phyloP scores from a whole-genome alignment of 179 eudicot genomes.

The Camellia oleifera region DNA sequence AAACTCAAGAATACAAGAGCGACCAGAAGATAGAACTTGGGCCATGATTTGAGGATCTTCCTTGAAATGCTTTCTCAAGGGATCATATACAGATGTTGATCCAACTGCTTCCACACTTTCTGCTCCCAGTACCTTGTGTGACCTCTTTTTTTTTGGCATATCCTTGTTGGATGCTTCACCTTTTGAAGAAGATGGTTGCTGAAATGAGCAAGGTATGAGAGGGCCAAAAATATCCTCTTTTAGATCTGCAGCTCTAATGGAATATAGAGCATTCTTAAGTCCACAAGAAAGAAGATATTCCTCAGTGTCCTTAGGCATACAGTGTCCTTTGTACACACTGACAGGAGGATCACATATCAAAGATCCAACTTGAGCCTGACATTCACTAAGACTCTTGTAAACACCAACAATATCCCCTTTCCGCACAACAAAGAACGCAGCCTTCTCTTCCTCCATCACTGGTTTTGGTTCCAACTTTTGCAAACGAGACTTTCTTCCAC shows the following conservation, averaged over 20 bases:
- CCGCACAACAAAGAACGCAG: constrained; percentile 68
- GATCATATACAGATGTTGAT: constrained; percentile 25
- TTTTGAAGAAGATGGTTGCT: constrained; percentile 56
- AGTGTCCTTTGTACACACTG: constrained; percentile 80
- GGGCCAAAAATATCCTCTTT: constrained; percentile 71
- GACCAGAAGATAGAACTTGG: constrained; percentile 25
- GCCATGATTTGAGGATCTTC: constrained; percentile 24
- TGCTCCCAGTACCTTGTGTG: constrained; percentile 43
- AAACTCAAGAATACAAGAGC: constrained; percentile 73
- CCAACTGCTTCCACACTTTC: constrained; percentile 39
- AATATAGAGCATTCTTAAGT: constrained; percentile 82
- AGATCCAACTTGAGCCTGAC: constrained; percentile 84
- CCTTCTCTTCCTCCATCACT: constrained; percentile 46
- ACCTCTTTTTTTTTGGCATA: constrained; percentile 46
- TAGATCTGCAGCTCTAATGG: constrained; percentile 76
- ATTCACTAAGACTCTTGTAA: constrained; percentile 73
- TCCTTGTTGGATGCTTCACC: constrained; percentile 39
- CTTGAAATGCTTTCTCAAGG: constrained; percentile 47
- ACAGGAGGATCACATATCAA: constrained; percentile 89
- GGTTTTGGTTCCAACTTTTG: constrained; percentile 28
- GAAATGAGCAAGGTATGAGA: constrained; percentile 67
- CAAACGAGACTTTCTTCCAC: constrained; percentile 31
- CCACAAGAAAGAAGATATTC: constrained; percentile 70
- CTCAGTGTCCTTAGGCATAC: constrained; percentile 68
- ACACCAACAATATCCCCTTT: constrained; percentile 91